Evolutionary conservation across 164 flowering plant species (phyloP).

Genomic region (Chimonanthus praecox): DNA sequence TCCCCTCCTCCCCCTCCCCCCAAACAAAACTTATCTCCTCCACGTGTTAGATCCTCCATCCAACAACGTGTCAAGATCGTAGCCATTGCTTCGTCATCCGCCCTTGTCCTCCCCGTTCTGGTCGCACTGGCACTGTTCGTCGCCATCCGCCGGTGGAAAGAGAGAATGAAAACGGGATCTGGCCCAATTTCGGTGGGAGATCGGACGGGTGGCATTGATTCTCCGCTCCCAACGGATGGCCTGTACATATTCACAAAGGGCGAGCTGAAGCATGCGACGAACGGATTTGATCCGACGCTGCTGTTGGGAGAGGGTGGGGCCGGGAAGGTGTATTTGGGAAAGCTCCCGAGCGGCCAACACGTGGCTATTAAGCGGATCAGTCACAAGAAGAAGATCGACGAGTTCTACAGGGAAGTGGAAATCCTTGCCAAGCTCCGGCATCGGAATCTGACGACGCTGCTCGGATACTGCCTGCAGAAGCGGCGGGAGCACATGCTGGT

Average conservation of each 20-base stretch:
- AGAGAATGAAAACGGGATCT: not conserved
- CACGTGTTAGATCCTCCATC: not conserved
- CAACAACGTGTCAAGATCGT: not conserved
- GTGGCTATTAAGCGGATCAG: constrained; percentile 14
- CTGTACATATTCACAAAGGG: constrained; percentile 13
- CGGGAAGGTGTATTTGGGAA: constrained; percentile 16
- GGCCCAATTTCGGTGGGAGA: not conserved
- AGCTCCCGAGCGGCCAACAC: constrained; percentile 17
- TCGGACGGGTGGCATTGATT: not conserved
- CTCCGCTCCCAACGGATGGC: constrained; percentile 9
- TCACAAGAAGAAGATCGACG: constrained; percentile 7
- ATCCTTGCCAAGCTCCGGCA: constrained; percentile 14
- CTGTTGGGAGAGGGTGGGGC: constrained; percentile 13
- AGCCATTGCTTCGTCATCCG: not conserved
- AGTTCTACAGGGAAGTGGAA: constrained; percentile 13
- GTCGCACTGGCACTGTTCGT: not conserved
- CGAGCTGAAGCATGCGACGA: constrained; percentile 12
- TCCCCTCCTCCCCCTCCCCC: constrained; percentile 4
- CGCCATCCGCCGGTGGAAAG: not conserved
- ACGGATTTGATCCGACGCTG: constrained; percentile 6
- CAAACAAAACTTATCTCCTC: not conserved
- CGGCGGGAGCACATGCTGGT: constrained; percentile 7
- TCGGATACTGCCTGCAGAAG: constrained; percentile 9
- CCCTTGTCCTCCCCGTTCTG: not conserved
- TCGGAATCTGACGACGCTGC: constrained; percentile 14